Evolutionary conservation across 495 filamentous ascomycete genomes (phyloP).

Genomic region (Neurospora terricola): DNA sequence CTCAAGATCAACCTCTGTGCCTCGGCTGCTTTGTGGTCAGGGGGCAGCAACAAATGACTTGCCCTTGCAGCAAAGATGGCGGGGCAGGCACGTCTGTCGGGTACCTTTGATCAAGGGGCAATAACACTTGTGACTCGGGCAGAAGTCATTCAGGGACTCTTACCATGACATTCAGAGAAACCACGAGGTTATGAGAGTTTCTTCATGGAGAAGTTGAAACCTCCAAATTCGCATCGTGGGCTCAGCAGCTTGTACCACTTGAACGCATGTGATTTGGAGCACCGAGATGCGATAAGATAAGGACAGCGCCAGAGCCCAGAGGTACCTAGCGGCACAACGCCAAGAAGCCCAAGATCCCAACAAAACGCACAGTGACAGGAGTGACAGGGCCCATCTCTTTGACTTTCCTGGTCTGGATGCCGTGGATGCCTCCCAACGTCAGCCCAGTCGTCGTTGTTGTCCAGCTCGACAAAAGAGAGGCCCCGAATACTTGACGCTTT

Average conservation of each 20-base stretch:
- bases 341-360: conserved; percentile 5
- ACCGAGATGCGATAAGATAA: neutral
- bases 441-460: neutral
- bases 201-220: neutral
- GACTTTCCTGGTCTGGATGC: conserved; percentile 1
- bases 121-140: neutral
- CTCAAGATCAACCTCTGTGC: neutral
- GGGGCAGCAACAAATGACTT: neutral
- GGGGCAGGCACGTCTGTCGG: neutral
- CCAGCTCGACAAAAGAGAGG: conserved; percentile 3
- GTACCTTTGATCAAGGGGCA: neutral
- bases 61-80: neutral
- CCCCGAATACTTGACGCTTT: neutral
- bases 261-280: neutral
- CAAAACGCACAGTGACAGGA: conserved; percentile 2
- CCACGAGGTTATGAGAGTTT: neutral
- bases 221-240: neutral
- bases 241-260: neutral
- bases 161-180: neutral
- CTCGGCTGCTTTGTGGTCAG: neutral
- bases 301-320: neutral
- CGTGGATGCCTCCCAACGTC: neutral
- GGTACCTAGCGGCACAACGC: neutral
- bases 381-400: neutral
- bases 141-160: neutral